These are phyloP conservation scores for Coemansia asiatica DNA, from an alignment of 192 early-diverging fungal genomes.

Conservation along the genomic window DNA sequence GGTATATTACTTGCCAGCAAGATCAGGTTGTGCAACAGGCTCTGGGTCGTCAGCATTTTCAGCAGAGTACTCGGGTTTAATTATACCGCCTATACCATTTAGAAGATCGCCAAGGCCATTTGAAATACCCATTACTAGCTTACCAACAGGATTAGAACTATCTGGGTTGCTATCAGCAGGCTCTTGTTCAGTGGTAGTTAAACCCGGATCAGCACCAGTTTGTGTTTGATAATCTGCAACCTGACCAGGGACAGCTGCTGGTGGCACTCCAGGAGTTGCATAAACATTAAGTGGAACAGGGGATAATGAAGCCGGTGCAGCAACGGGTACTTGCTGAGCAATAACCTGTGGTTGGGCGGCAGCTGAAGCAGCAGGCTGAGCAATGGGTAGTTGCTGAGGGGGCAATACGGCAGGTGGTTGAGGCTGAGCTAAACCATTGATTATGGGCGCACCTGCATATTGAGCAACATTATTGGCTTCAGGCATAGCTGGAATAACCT, in stretches of 20 bases:
- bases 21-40: conserved; percentile 27
- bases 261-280: not conserved
- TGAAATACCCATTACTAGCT: conserved; percentile 28
- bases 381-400: not conserved
- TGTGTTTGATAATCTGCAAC: conserved; percentile 18
- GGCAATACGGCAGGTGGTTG: conserved; percentile 2
- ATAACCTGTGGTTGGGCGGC: not conserved
- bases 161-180: conserved; percentile 1
- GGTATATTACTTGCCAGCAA: conserved; percentile 4
- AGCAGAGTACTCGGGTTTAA: not conserved
- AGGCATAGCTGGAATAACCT: no score
- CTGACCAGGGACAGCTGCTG: conserved; percentile 12
- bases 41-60: conserved; percentile 15
- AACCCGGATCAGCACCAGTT: conserved; percentile 4
- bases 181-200: not conserved
- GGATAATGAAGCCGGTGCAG: not conserved
- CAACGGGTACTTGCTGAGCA: not conserved
- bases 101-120: conserved; percentile 28
- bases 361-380: conserved; percentile 3
- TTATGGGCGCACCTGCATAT: not conserved
- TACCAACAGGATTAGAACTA: conserved; percentile 23
- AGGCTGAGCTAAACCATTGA: not conserved
- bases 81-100: conserved; percentile 21
- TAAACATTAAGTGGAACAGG: not conserved
- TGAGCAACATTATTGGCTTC: no score